A percentile compares a stretch with the other conserved stretches of the same genome.
phyloP scores from a whole-genome alignment of 1,284 basidiomycete species.

The Fomitiporia mediterranea region DNA sequence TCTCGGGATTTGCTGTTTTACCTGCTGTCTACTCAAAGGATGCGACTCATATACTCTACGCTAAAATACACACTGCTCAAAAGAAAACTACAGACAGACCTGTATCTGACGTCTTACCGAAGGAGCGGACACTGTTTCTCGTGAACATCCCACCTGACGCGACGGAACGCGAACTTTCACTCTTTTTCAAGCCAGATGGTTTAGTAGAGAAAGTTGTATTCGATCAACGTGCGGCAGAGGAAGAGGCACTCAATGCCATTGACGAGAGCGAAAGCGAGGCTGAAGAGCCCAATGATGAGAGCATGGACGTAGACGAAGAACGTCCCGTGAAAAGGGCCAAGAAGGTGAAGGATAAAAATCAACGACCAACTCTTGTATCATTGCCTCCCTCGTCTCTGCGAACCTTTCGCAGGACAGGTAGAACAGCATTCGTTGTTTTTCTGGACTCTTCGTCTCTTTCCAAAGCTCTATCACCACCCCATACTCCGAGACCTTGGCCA shows the following conservation, averaged over 20 bases:
- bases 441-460: constrained; percentile 69
- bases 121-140: constrained; percentile 76
- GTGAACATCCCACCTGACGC: constrained; percentile 85
- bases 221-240: constrained; percentile 36
- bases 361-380: constrained; percentile 35
- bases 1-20: constrained; percentile 56
- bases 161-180: constrained; percentile 68
- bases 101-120: constrained; percentile 39
- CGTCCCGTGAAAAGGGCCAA: constrained; percentile 43
- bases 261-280: constrained; percentile 26
- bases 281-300: constrained; percentile 28
- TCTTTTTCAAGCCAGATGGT: constrained; percentile 71
- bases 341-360: constrained; percentile 29
- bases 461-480: constrained; percentile 50
- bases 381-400: constrained; percentile 56
- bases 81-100: constrained; percentile 21
- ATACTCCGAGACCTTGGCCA: constrained; percentile 57
- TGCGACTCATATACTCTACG: constrained; percentile 60
- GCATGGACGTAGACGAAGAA: constrained; percentile 26
- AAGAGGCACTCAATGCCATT: constrained; percentile 20
- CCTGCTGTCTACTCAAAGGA: constrained; percentile 50
- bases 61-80: constrained; percentile 43
- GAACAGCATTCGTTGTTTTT: constrained; percentile 72
- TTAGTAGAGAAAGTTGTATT: constrained; percentile 73
- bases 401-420: constrained; percentile 57